Conservation (phyloP, 495 filamentous ascomycete genomes). For the Trichocladium antarcticum region DNA sequence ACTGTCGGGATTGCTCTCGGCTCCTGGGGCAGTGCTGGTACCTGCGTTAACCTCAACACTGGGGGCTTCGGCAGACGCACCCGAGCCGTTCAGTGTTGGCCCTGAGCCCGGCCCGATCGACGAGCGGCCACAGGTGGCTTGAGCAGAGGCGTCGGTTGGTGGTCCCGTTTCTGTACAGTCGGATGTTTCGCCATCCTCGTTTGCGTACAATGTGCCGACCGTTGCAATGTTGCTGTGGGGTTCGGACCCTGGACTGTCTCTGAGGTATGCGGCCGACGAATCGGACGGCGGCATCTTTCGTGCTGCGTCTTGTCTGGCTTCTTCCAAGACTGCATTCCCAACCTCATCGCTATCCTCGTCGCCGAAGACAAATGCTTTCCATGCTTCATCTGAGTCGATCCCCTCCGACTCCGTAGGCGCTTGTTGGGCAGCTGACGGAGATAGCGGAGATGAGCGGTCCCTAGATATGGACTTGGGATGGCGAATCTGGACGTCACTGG, state of each 20-base stretch:
- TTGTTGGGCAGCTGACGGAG: not conserved
- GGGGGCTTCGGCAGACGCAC: not conserved
- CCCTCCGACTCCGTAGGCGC: not conserved
- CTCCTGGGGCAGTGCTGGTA: slow-evolving; percentile 1
- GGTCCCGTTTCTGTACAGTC: not conserved
- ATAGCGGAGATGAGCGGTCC: not conserved
- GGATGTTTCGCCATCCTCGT: not conserved
- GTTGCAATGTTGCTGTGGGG: slow-evolving; percentile 14
- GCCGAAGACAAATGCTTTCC: slow-evolving; percentile 33
- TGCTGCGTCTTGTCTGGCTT: slow-evolving; percentile 30
- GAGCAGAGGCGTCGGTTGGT: not conserved
- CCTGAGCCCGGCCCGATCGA: not conserved
- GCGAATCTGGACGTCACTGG: no score
- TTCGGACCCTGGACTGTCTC: slow-evolving; percentile 6
- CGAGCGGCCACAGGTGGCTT: not conserved
- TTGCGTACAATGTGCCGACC: slow-evolving; percentile 7
- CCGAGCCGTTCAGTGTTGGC: not conserved
- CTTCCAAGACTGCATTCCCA: slow-evolving; percentile 21
- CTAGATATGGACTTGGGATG: not conserved
- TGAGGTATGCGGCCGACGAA: not conserved
- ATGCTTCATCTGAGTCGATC: slow-evolving; percentile 22
- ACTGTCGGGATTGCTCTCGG: not conserved
- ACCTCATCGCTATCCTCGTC: slow-evolving; percentile 27
- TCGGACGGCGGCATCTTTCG: slow-evolving; percentile 21
- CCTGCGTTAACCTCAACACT: slow-evolving; percentile 5